Conservation (phyloP, 78 protist species). For the Speleostelium caveatum region DNA sequence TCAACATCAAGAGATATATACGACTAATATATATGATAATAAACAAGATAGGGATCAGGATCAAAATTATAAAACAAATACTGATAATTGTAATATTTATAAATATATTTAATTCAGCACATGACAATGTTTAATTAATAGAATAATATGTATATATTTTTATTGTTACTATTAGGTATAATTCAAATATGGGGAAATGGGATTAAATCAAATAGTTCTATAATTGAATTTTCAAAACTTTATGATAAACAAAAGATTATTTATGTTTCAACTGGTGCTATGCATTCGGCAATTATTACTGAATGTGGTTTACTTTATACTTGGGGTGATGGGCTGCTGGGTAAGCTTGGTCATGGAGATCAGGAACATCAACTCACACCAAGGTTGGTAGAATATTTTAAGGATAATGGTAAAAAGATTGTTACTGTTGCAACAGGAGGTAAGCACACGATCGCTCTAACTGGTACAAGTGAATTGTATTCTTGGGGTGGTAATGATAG, state of each 20-base stretch:
- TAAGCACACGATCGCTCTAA: constrained; percentile 30
- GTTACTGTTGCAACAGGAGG: constrained; percentile 30
- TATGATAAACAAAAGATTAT: constrained; percentile 27
- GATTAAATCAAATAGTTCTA: not conserved
- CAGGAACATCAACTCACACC: constrained; percentile 20
- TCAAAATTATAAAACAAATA: not conserved
- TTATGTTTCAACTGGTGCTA: constrained; percentile 28
- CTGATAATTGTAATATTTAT: not conserved
- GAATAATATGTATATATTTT: not conserved
- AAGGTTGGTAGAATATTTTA: constrained; percentile 10
- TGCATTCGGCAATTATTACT: constrained; percentile 45
- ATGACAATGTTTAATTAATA: no score
- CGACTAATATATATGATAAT: not conserved
- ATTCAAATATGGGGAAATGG: constrained; percentile 52
- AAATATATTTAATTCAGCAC: not conserved
- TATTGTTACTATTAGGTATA: constrained; percentile 14
- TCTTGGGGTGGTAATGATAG: constrained; percentile 56
- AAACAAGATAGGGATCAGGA: not conserved
- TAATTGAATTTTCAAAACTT: constrained; percentile 27
- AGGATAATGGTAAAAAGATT: not conserved
- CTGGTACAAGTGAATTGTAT: not conserved
- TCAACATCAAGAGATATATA: not conserved
- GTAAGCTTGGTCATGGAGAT: constrained; percentile 62
- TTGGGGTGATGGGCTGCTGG: constrained; percentile 50
- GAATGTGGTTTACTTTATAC: constrained; percentile 34